Base-by-base conservation (phyloP, 495 filamentous ascomycete genomes). In the Xylaria castorea region DNA sequence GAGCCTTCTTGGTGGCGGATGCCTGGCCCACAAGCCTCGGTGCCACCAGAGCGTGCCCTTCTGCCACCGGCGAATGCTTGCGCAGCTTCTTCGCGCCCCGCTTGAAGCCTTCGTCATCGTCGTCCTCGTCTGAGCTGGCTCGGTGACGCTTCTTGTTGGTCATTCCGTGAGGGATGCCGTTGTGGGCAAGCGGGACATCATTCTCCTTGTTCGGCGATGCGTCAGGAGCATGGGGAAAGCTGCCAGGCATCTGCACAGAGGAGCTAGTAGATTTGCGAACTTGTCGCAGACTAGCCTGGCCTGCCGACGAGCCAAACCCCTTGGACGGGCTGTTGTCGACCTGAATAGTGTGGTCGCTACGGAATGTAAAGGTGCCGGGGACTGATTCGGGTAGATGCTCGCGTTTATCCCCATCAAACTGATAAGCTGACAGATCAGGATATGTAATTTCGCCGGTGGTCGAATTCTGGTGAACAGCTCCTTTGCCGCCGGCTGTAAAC, bases 111-210 rank as follows among this genome's bases (percentile, higher is more conserved):
- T 85, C 83, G 51, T 82, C 78, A 40, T 83, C 82, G 42, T 85
- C 83, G 40, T 86, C 83, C 71, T 87, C 87, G 73, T 87, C 85
- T 36, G 80, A 82, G 62, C 76, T 83, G 36, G 83, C 84, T 20
- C 89, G 87, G 68, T 87, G 86, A 58, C 91, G 86, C 83, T 93
- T 94, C 84, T 94, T 93, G 82, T 92, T 93, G 4, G 81, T 77
- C 76, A 94, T 89, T 42, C 92, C 92, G 75, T 94, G 91, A 6
- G 91, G 86, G 42, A 92, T 83, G 18, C 79, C 75, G 38, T 61
- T 67, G 20, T 63, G 75, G 62, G 22, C 80, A 50, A 53, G 75
- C 71, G 85, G 83, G 27, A 79, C 82, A 58, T 81, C 75, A 53
- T 86, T 86, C 74, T 88, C 85, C 77, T 88, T 88, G 77, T 87